Evolutionary conservation across 371 early-diverging fungal species (phyloP), one percentile per base, ranked within the genome.

Genomic region (Dipsacomyces acuminosporus): DNA sequence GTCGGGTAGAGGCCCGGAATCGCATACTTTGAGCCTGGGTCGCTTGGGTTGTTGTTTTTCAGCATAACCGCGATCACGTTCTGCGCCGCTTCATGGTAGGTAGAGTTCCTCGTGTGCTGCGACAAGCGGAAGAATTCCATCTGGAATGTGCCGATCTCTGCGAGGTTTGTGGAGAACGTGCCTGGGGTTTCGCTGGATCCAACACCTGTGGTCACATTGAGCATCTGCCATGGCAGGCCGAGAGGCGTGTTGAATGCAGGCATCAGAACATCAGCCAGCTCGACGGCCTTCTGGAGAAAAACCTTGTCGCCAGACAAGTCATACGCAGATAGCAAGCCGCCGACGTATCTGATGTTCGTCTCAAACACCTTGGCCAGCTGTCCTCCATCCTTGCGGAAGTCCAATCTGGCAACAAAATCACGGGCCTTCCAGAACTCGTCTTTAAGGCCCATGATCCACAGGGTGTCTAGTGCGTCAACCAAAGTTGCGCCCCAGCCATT

Each of bases 301-400:
- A 63, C 17, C 15, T 77, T 61, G 33, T 80, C 80, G 0, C 80
- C 78, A 8, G 90, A 74, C 41, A 91, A 82, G 54, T 93, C 87
- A 36, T 71, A 70, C 0, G 91, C 88, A 18, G 87, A 82, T 15
- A 95, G 64, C 30, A 96, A 72, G 8, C 94, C 94, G 21, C 98
- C 98, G 3, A 98, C 69, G 1, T 92, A 80, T 4, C 98, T 85
- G 54, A 97, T 97, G 9, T 88, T 93, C 0, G 91, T 90, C 73
- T 97, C 98, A 71, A 97, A 97, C 14, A 95, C 80, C 55, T 88
- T 90, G 22, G 94, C 91, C 45, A 54, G 54, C 54, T 72, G 62
- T 24, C 87, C 78, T 36, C 79, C 74, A 69, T 93, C 93, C 9
- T 64, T 56, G 36, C 30, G 49, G 22, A 74, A 74, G 43, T 74